Evolutionary conservation across 1,284 basidiomycete species (phyloP), one percentile per base, ranked within the genome.

Genomic region (Cutaneotrichosporon cutaneum): DNA sequence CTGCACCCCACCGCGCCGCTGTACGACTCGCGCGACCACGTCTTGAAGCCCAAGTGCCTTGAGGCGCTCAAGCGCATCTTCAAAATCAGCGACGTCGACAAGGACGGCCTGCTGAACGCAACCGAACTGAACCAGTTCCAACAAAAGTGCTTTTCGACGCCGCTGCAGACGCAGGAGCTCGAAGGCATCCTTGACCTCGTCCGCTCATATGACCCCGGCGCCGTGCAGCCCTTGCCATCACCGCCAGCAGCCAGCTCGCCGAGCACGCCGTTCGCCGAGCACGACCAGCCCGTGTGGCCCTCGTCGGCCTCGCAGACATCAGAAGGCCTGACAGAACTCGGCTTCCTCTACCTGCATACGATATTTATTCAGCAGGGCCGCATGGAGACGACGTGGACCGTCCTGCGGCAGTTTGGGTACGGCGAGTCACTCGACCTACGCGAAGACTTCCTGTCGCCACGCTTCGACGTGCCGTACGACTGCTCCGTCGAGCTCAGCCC

Each of bases 311-410:
- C 76, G 48, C 6, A 5, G 36, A 39, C 36, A 8, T 51, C 27
- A n/a, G 77, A 81, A 68, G 90, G 90, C n/a, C 83, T 99, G 62
- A 98, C 94, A 2, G 92, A 96, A 79, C 85, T 88, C 13, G 95
- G 95, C 1, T 98, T 98, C 81, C 81, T 98, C 52, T 95, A 93
- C 74, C 86, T 99, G 13, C 94, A 98, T 77, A 97, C 94, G 4
- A 91, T 90, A 70, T 99, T 99, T 81, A 97, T 99, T 66, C 95
- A 97, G 81, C 88, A 91, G 58, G 96, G 95, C 14, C 85, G 96
- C 50, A 84, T 97, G 67, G 95, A 99, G 79, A 99, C 96, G 27
- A 98, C 95, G 1, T 99, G 95, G 95, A 95, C 93, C 2, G 94
- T 97, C 4, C 82, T 99, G 66, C 84, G 94, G 63, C 92, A 89